phyloP scores from a whole-genome alignment of 2,329 filamentous ascomycete species.

The Aureobasidium sp. region DNA sequence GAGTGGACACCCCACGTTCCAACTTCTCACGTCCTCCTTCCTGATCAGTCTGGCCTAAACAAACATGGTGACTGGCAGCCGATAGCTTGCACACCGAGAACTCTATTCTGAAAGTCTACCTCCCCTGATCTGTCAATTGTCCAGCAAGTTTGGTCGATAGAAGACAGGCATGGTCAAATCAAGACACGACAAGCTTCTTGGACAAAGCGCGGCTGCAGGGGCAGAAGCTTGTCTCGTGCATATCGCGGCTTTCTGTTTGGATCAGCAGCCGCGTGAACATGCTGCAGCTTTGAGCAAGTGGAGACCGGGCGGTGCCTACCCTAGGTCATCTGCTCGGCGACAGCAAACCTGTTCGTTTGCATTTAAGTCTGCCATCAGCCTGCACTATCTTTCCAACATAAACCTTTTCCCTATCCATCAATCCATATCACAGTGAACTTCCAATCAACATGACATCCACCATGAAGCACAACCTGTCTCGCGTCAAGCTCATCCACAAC shows the following conservation, averaged over 20 bases:
- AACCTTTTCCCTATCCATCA: constrained; percentile 10
- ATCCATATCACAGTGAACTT: constrained; percentile 14
- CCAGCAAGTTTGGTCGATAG: background rate
- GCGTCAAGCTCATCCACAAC: constrained; percentile 21
- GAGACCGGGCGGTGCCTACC: background rate
- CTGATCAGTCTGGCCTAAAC: background rate
- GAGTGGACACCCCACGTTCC: background rate
- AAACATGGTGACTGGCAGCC: background rate
- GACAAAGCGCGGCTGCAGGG: background rate
- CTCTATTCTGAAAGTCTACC: background rate
- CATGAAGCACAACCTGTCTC: constrained; percentile 17
- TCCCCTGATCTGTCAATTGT: too few species aligned
- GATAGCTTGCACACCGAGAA: background rate
- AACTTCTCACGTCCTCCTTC: background rate
- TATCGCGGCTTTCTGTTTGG: constrained; percentile 1
- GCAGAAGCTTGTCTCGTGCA: constrained; percentile 7
- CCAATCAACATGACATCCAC: constrained; percentile 12
- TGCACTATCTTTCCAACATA: constrained; percentile 16
- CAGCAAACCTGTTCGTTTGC: background rate
- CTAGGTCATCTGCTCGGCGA: background rate
- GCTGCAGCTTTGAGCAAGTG: background rate
- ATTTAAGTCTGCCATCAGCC: constrained; percentile 13
- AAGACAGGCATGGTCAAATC: too few species aligned
- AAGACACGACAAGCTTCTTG: constrained; percentile 1
- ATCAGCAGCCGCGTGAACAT: background rate